Evolutionary conservation across 2,329 filamentous ascomycete genomes (phyloP).

Genomic region (Colletotrichum sp.): DNA sequence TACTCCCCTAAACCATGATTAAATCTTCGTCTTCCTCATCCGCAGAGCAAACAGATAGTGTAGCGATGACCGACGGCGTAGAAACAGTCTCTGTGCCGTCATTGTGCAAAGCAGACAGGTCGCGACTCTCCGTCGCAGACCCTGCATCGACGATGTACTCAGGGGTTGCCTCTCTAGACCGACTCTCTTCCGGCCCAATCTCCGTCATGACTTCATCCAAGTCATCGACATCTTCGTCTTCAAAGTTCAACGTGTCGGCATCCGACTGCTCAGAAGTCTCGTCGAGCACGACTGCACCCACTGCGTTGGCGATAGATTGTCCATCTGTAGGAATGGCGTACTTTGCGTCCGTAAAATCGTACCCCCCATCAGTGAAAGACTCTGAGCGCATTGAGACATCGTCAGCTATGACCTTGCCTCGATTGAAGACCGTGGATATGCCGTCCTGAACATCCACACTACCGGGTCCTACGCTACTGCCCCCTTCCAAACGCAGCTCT

Average conservation of each 20-base stretch:
- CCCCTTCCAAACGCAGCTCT: constrained; percentile 35
- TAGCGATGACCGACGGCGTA: not conserved
- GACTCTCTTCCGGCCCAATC: constrained; percentile 7
- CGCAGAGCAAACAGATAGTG: not conserved
- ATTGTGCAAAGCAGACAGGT: not conserved
- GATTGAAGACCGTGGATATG: constrained; percentile 39
- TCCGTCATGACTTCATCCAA: constrained; percentile 11
- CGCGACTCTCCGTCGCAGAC: not conserved
- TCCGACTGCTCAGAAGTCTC: not conserved
- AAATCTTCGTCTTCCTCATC: constrained; percentile 17
- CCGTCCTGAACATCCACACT: constrained; percentile 45
- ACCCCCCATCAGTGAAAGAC: constrained; percentile 34
- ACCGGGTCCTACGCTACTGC: constrained; percentile 35
- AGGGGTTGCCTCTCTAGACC: not conserved
- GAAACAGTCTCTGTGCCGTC: not conserved
- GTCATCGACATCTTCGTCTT: not conserved
- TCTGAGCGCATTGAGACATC: constrained; percentile 38
- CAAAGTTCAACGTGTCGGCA: not conserved
- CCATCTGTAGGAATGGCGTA: constrained; percentile 36
- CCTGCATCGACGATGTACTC: not conserved
- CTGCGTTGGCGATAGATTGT: constrained; percentile 27
- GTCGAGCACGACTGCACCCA: constrained; percentile 2
- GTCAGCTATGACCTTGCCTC: constrained; percentile 36
- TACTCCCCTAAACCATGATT: constrained; percentile 1
- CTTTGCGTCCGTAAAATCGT: constrained; percentile 39